Conservation (phyloP, 257 asterid species). For the Petunia axillaris region DNA sequence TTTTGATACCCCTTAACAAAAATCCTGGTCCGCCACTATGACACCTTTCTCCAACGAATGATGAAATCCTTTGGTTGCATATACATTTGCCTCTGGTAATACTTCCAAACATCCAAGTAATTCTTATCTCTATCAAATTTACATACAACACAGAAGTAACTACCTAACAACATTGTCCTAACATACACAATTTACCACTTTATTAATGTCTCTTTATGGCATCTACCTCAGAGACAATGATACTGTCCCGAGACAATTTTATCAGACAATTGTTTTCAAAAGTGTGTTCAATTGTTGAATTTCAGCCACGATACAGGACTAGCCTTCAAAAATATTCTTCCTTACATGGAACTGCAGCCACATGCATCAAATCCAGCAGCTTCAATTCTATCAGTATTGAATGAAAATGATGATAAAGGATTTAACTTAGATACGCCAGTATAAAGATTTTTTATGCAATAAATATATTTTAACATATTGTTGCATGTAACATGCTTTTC, state of each 20-base stretch:
- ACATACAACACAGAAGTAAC: neutral
- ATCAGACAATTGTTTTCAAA: neutral
- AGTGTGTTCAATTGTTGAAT: neutral
- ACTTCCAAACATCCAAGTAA: conserved; percentile 48
- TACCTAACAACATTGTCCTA: too few relatives aligned
- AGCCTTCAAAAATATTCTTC: conserved; percentile 54
- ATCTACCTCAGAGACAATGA: conserved; percentile 37
- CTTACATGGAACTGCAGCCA: conserved; percentile 54
- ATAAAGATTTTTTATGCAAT: too few relatives aligned
- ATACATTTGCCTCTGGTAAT: conserved; percentile 48
- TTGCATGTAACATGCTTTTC: too few relatives aligned
- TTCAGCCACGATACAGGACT: conserved; percentile 64
- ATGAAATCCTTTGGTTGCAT: conserved; percentile 50
- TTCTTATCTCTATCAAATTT: conserved; percentile 6
- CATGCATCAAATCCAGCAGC: conserved; percentile 50
- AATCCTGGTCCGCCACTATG: too few relatives aligned
- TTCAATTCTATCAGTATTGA: conserved; percentile 53
- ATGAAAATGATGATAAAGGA: too few relatives aligned
- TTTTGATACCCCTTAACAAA: too few relatives aligned
- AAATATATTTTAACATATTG: too few relatives aligned
- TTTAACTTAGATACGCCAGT: conserved; percentile 25
- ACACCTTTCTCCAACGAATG: conserved; percentile 42
- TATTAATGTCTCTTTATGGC: conserved; percentile 44
- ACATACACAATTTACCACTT: neutral
- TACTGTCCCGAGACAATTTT: conserved; percentile 38